Percentiles rank a stretch among this genome's conserved stretches.
These are phyloP conservation scores for Tympanopsis confertula DNA, from an alignment of 2,329 filamentous ascomycete genomes.

Conservation along the genomic window DNA sequence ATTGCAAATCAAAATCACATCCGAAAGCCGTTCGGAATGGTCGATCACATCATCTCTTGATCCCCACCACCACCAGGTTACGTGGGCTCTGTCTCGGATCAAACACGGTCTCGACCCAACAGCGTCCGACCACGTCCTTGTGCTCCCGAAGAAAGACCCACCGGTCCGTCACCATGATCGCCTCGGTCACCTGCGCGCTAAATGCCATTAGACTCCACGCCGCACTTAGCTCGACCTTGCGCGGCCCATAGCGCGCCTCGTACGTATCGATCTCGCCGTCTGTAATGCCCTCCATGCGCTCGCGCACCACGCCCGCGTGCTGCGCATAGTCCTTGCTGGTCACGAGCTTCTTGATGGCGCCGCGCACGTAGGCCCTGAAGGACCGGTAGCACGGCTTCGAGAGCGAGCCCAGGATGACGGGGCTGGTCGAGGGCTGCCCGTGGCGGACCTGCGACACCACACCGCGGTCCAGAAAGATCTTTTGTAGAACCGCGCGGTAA, in stretches of 20 bases:
- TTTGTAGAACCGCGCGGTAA: conserved; percentile 80
- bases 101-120: conserved; percentile 91
- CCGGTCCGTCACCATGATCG: conserved; percentile 78
- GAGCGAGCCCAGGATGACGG: conserved; percentile 78
- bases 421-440: conserved; percentile 45
- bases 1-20: no score
- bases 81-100: conserved; percentile 76
- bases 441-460: conserved; percentile 54
- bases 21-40: no score
- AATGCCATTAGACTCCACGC: conserved; percentile 96
- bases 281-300: conserved; percentile 56
- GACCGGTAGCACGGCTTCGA: conserved; percentile 68
- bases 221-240: conserved; percentile 72
- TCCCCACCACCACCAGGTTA: conserved; percentile 84
- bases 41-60: conserved; percentile 60
- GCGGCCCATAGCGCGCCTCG: conserved; percentile 46
- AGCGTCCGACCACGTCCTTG: conserved; percentile 51
- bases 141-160: conserved; percentile 83
- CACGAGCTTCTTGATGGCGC: conserved; percentile 66
- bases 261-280: conserved; percentile 69
- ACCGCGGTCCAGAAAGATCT: conserved; percentile 77
- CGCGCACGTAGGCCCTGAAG: conserved; percentile 67
- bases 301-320: conserved; percentile 46
- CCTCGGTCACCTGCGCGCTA: conserved; percentile 78
- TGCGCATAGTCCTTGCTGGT: conserved; percentile 42